Conservation (phyloP, 441 rosid genomes). For the Raphanus hybrid region DNA sequence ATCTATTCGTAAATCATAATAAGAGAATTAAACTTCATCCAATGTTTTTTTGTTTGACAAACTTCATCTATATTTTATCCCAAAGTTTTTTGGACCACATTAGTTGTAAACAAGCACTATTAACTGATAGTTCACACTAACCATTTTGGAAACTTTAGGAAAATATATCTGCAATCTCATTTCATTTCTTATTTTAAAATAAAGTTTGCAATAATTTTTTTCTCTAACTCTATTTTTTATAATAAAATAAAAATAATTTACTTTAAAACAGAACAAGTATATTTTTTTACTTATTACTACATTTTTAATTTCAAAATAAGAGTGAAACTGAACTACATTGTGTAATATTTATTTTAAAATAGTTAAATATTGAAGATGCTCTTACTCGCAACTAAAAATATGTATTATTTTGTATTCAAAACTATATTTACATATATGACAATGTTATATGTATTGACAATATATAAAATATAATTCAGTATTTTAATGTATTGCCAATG, state of each 20-base stretch:
- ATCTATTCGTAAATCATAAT: background rate
- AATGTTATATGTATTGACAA: background rate
- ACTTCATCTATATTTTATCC: slow-evolving; percentile 20
- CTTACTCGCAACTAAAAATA: background rate
- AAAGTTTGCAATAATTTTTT: background rate
- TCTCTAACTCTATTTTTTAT: background rate
- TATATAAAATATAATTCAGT: background rate
- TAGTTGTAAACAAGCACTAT: slow-evolving; percentile 3
- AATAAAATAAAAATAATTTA: too few relatives aligned
- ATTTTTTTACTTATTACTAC: background rate
- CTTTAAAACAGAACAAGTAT: background rate
- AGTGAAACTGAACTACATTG: background rate
- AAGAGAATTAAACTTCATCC: background rate
- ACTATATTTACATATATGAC: background rate
- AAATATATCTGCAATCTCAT: background rate
- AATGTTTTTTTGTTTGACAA: slow-evolving; percentile 3
- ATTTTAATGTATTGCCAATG: background rate
- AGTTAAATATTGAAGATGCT: background rate
- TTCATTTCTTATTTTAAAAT: background rate
- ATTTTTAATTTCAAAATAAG: background rate
- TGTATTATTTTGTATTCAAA: background rate
- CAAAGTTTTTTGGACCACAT: slow-evolving; percentile 23
- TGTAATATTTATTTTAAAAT: background rate
- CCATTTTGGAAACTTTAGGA: slow-evolving; percentile 1
- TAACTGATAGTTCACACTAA: slow-evolving; percentile 14